Evolutionary conservation across 352 stramenopile species (phyloP), one percentile per base, ranked within the genome.

Genomic region (Pythium dissimile): DNA sequence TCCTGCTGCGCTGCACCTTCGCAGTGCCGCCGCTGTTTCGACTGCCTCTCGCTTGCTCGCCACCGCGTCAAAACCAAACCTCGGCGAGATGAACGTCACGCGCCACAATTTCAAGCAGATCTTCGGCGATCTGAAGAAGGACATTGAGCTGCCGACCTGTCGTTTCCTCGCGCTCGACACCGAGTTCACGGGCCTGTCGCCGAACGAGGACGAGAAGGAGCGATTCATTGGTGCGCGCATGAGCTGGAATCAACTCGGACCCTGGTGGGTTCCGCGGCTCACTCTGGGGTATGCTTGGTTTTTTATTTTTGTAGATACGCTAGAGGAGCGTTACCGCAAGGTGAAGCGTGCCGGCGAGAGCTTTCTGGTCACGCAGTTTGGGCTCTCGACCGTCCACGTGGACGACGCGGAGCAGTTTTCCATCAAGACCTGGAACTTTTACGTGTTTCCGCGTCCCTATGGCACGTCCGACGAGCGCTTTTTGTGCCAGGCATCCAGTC

Each of bases 351-450:
- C 84, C 2, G 84, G 77, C 16, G 80, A 89, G 61, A 89, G 83
- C 67, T 89, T 94, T 45, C 69, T 90, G 21, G 75, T 94, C 59
- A 87, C 84, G 57, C 84, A 94, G 63, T 88, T 92, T 66, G 84
- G 84, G 2, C 67, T 94, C 35, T 88, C 80, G 21, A 86, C 76
- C 16, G 81, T 91, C 48, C 80, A 89, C 52, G 45, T 89, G 26
- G 71, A 88, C 56, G 64, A 78, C 21, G 55, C 72, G 41, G 63
- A 84, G 35, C 62, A 86, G 55, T 69, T 82, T 50, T 61, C 72
- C 30, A 80, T 91, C 67, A 81, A 78, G 60, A 89, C 79, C n/a
- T 94, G 77, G 78, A 94, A 94, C 67, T 92, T 94, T 59, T 94
- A 88, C 65, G 69, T 94, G 11, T 92, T 91, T 49, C 84, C 84